Conservation (phyloP, 1,284 basidiomycete species). For the Gomphus bonarii region DNA sequence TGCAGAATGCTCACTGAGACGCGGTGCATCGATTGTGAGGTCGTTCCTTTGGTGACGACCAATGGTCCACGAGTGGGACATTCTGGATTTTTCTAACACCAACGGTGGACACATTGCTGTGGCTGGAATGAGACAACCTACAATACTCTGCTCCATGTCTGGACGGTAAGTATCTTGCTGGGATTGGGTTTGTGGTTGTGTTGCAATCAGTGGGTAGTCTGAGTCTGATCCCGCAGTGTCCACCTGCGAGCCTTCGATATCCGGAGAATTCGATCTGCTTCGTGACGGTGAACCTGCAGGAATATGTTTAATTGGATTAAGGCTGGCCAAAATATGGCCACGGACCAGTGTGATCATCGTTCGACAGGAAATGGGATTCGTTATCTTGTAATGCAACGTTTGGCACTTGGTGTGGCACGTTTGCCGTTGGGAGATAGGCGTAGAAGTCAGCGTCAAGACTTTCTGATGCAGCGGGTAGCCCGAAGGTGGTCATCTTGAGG, state of each 20-base stretch:
- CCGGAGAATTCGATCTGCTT: background rate
- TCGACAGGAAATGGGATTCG: background rate
- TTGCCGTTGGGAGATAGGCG: background rate
- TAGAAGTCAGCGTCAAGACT: background rate
- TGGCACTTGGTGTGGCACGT: background rate
- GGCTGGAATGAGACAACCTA: background rate
- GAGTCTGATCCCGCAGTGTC: background rate
- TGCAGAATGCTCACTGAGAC: constrained; percentile 53
- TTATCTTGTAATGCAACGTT: background rate
- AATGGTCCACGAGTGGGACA: constrained; percentile 30
- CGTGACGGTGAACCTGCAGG: background rate
- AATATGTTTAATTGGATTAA: background rate
- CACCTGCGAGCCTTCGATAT: background rate
- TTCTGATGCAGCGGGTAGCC: background rate
- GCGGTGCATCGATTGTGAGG: constrained; percentile 49
- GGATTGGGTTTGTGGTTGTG: constrained; percentile 20
- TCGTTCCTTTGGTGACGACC: constrained; percentile 47
- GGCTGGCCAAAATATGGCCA: background rate
- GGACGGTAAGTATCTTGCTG: constrained; percentile 11
- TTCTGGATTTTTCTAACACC: constrained; percentile 45
- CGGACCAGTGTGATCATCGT: background rate
- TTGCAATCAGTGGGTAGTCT: constrained; percentile 14
- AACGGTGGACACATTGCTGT: constrained; percentile 33
- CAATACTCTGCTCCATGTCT: constrained; percentile 29
- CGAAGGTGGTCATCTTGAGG: constrained; percentile 4